Conservation (phyloP, 306 rosid genomes). For the Bauhinia variegata region DNA sequence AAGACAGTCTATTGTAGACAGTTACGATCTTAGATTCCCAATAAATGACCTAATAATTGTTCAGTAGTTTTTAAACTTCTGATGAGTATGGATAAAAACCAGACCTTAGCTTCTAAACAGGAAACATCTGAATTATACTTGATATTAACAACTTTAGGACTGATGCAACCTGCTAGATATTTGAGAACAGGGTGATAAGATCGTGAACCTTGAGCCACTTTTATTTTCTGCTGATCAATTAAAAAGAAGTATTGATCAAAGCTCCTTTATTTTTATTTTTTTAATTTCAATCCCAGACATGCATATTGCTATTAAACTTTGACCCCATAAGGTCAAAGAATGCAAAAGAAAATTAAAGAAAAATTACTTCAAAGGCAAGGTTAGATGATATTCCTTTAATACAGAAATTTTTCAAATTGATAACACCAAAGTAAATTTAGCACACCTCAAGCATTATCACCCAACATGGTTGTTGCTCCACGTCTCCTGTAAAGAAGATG, state of each 20-base stretch:
- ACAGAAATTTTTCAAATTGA: constrained; percentile 3
- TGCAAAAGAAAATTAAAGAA: neutral
- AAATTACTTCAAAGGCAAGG: constrained; percentile 25
- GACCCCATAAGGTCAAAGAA: neutral
- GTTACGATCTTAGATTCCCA: constrained; percentile 10
- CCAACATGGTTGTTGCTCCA: constrained; percentile 89
- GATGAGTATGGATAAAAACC: constrained; percentile 4
- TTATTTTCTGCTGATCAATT: neutral
- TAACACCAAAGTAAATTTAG: constrained; percentile 30
- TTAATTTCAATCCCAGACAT: no score
- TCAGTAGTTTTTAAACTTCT: neutral
- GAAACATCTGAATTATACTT: neutral
- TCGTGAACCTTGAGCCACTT: neutral
- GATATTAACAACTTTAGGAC: neutral
- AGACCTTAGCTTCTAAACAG: constrained; percentile 22
- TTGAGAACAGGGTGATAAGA: neutral
- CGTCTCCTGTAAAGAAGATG: constrained; percentile 59
- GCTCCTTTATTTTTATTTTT: neutral
- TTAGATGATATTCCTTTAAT: neutral
- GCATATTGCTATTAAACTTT: neutral
- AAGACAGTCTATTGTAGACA: neutral
- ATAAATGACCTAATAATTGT: neutral
- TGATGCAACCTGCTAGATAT: constrained; percentile 12
- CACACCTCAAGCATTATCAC: constrained; percentile 97
- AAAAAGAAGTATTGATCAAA: neutral